Base-by-base conservation (phyloP, 306 rosid genomes). In the Acacia acuminata region DNA sequence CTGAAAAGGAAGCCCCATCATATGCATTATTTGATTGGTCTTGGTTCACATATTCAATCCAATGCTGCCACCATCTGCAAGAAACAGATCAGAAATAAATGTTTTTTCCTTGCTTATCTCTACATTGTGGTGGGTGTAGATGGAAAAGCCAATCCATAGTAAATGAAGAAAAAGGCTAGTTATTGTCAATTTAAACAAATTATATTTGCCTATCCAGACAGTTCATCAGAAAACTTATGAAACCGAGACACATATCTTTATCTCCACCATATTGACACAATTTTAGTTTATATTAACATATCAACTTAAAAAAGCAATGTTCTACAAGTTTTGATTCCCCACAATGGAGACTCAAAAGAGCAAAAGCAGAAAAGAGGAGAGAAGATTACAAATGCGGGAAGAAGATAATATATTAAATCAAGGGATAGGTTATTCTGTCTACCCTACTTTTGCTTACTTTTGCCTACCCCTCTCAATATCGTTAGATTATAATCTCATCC, bases 21-120 rank as follows among this genome's bases (percentile, higher is more conserved):
- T 87, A 88, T 32, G 86, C 73, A 81, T 86, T 87, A 83, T 87
- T 91, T 43, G 92, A 84, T 80, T 95, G 97, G 50, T 93, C 99
- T 79, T 93, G 98, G 88, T 96, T 96, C 79, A 93, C 99, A 82
- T 96, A 96, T 77, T 93, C 97, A 84, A 93, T 92, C 99, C 99
- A 96, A 83, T 91, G 85, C 83, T 93, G 98, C 99, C 99, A 96
- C 99, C 99, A 96, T 85, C 99, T 96, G 89, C 81, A 58, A 32
- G 73, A 44, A 83, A 85, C 69, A 55, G 58, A 81, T 68, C 71
- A 81, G 25, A 45, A 82, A 77, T 70, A 75, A 77, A 25, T 56
- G 60, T 82, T 8, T 32, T 68, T 73, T 51, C 61, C 76, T 24
- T 11, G 51, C 69, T 24, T 40, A 51, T 68, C 60, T 56, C 58